Conservation (phyloP, 305 asterid genomes). For the Fraxinus platypoda region DNA sequence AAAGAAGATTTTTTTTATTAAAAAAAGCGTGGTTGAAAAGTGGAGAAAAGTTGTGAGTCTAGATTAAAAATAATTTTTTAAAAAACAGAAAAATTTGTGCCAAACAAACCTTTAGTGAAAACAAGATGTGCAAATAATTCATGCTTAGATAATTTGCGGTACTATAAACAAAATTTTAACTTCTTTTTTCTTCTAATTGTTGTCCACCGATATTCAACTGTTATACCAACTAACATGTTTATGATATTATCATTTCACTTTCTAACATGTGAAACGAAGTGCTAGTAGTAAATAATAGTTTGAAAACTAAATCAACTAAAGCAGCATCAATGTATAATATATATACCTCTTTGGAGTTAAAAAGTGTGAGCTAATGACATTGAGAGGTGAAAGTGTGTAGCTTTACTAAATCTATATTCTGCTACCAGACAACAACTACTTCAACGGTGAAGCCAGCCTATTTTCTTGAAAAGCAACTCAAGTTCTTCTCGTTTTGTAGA, state of each 20-base stretch:
- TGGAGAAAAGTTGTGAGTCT: no score
- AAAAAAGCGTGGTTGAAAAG: no score
- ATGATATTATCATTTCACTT: background rate
- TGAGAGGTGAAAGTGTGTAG: background rate
- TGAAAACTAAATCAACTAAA: background rate
- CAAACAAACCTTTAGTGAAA: no score
- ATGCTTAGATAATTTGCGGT: no score
- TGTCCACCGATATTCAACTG: background rate
- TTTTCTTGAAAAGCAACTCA: constrained; percentile 19
- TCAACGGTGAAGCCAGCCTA: background rate
- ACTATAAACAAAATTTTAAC: background rate
- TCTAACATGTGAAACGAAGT: background rate
- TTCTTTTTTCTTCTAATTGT: background rate
- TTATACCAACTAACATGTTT: background rate
- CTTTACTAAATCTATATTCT: background rate
- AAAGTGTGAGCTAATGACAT: background rate
- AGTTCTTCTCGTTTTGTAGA: constrained; percentile 55
- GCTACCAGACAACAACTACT: background rate
- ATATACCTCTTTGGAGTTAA: background rate
- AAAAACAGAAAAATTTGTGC: no score
- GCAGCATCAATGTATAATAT: background rate
- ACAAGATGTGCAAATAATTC: no score
- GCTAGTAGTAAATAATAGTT: background rate
- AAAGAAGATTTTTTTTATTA: no score
- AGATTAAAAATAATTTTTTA: no score